Conservation (phyloP, 306 rosid species). For the Neltuma alba region DNA sequence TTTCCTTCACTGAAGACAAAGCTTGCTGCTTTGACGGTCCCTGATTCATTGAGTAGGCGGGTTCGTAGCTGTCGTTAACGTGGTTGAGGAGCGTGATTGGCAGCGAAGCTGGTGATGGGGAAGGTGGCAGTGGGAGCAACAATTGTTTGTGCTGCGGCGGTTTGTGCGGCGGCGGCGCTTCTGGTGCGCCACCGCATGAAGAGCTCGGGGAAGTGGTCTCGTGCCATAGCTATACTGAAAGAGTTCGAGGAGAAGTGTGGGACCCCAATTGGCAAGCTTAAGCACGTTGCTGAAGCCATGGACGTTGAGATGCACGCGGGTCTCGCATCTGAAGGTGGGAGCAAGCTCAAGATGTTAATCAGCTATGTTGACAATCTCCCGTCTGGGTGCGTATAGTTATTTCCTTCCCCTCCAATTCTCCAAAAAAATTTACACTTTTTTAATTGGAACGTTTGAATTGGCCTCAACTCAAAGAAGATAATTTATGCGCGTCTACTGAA, state of each 20-base stretch:
- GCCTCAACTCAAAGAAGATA: not conserved
- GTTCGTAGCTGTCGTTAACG: not conserved
- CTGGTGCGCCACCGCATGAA: slow-evolving; percentile 55
- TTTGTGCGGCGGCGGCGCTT: slow-evolving; percentile 82
- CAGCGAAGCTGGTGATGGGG: slow-evolving; percentile 54
- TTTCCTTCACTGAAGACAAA: slow-evolving; percentile 22
- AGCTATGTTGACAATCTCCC: slow-evolving; percentile 92
- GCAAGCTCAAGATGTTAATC: slow-evolving; percentile 96
- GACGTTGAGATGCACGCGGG: slow-evolving; percentile 96
- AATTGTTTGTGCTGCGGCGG: slow-evolving; percentile 73
- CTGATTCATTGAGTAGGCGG: not conserved
- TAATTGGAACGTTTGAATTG: slow-evolving; percentile 2
- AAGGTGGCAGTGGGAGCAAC: slow-evolving; percentile 69
- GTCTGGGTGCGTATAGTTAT: slow-evolving; percentile 61
- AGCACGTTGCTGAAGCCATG: slow-evolving; percentile 86
- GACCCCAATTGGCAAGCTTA: slow-evolving; percentile 72
- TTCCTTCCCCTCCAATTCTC: not conserved
- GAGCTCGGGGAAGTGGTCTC: slow-evolving; percentile 63
- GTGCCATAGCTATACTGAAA: slow-evolving; percentile 54
- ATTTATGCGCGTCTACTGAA: not conserved
- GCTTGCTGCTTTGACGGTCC: slow-evolving; percentile 20
- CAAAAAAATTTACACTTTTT: not conserved
- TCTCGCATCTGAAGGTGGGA: slow-evolving; percentile 92
- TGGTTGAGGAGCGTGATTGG: not conserved
- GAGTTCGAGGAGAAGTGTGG: slow-evolving; percentile 72